Conservation (phyloP, 345 rosid genomes). For the Leavenworthia alabamica region DNA sequence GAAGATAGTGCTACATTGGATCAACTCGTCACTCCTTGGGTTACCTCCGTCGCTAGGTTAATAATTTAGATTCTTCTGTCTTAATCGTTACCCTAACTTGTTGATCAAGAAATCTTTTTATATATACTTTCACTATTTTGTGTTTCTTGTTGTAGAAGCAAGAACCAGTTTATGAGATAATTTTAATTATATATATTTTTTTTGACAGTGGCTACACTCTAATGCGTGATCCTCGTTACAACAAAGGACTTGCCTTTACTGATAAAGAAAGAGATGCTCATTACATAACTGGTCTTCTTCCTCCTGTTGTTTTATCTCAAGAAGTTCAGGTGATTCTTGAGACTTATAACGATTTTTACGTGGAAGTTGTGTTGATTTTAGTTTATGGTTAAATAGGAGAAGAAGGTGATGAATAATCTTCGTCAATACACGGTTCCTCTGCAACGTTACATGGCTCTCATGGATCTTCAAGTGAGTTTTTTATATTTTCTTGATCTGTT, state of each 20-base stretch:
- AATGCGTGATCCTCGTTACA: conserved; percentile 89
- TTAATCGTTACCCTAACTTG: not conserved
- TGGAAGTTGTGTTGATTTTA: not conserved
- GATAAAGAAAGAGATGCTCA: conserved; percentile 92
- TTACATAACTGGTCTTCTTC: conserved; percentile 90
- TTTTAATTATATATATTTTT: too few species aligned
- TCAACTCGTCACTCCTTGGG: conserved; percentile 90
- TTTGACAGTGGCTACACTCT: conserved; percentile 74
- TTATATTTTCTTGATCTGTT: too few species aligned
- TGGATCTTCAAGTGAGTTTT: conserved; percentile 85
- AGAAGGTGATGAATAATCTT: conserved; percentile 66
- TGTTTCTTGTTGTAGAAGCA: conserved; percentile 15
- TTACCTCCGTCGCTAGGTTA: conserved; percentile 86
- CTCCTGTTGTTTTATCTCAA: conserved; percentile 61
- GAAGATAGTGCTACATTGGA: conserved; percentile 80
- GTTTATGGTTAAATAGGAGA: conserved; percentile 49
- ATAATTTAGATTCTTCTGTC: conserved; percentile 2
- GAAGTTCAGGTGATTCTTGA: conserved; percentile 66
- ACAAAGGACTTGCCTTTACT: conserved; percentile 86
- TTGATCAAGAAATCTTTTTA: not conserved
- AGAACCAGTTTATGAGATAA: too few species aligned
- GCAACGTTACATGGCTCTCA: conserved; percentile 82
- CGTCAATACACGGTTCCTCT: conserved; percentile 85
- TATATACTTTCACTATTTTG: not conserved
- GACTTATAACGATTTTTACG: not conserved